These are phyloP conservation scores for Aurinia saxatilis DNA, from an alignment of 345 rosid species.

Conservation along the genomic window DNA sequence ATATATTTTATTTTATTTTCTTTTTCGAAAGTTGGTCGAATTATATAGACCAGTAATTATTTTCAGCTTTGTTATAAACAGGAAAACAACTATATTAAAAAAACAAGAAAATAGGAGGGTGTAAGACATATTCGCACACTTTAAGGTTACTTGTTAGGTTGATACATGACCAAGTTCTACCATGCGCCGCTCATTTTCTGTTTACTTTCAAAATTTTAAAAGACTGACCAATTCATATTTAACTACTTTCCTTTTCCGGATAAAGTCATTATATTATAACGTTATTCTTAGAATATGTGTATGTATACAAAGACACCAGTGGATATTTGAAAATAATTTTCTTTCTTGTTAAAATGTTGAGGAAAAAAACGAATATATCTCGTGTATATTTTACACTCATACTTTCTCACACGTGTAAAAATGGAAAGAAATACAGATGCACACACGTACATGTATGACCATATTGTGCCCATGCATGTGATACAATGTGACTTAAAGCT, in stretches of 20 bases:
- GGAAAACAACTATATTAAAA: background rate
- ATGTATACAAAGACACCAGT: background rate
- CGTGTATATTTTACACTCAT: background rate
- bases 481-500: constrained; percentile 22
- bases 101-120: background rate
- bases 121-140: background rate
- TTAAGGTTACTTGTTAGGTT: constrained; percentile 19
- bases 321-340: too few species aligned
- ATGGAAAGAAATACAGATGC: background rate
- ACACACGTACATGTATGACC: constrained; percentile 9
- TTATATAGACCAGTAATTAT: background rate
- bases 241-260: constrained; percentile 15
- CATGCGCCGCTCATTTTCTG: constrained; percentile 16
- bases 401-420: background rate
- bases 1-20: too few species aligned
- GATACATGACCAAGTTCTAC: constrained; percentile 11
- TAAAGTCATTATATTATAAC: constrained; percentile 1
- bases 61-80: background rate
- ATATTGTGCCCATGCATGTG: constrained; percentile 20
- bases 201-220: background rate
- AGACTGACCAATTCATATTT: constrained; percentile 10
- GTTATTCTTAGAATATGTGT: background rate
- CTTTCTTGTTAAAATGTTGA: too few species aligned
- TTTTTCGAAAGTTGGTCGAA: background rate
- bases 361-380: background rate